Conservation (phyloP, 2,329 filamentous ascomycete species). For the Cryphonectria nitschkei region DNA sequence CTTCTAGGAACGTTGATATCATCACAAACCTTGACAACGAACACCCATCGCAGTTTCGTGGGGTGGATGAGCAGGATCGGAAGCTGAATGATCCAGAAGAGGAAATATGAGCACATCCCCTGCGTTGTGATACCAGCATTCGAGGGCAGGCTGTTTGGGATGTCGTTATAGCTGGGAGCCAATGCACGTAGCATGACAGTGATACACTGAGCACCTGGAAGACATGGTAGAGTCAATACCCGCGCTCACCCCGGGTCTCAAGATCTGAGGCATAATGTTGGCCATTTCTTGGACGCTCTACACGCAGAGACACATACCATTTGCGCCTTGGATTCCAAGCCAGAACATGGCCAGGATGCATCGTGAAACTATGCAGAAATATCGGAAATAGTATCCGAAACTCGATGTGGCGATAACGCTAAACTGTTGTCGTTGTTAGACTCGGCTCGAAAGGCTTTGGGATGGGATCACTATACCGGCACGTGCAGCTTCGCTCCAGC, state of each 20-base stretch:
- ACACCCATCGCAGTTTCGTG: slow-evolving; percentile 34
- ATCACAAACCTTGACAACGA: slow-evolving; percentile 47
- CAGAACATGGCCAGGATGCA: slow-evolving; percentile 53
- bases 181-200: slow-evolving; percentile 49
- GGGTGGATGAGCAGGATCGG: slow-evolving; percentile 55
- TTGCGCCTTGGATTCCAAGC: slow-evolving; percentile 70
- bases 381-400: slow-evolving; percentile 51
- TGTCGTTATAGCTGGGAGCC: slow-evolving; percentile 58
- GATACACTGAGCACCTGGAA: slow-evolving; percentile 50
- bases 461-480: slow-evolving; percentile 33
- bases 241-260: background rate
- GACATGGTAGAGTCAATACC: background rate
- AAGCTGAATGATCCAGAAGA: slow-evolving; percentile 61
- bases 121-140: slow-evolving; percentile 58
- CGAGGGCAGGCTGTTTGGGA: slow-evolving; percentile 56
- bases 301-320: slow-evolving; percentile 39
- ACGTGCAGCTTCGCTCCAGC: slow-evolving; percentile 50
- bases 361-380: slow-evolving; percentile 43
- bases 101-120: slow-evolving; percentile 50
- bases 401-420: slow-evolving; percentile 48
- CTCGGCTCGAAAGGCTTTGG: background rate
- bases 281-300: background rate
- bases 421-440: slow-evolving; percentile 36
- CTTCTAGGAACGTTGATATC: background rate
- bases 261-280: background rate